phyloP scores from a whole-genome alignment of 116 monocot species.

The Dioscorea cayenensis region DNA sequence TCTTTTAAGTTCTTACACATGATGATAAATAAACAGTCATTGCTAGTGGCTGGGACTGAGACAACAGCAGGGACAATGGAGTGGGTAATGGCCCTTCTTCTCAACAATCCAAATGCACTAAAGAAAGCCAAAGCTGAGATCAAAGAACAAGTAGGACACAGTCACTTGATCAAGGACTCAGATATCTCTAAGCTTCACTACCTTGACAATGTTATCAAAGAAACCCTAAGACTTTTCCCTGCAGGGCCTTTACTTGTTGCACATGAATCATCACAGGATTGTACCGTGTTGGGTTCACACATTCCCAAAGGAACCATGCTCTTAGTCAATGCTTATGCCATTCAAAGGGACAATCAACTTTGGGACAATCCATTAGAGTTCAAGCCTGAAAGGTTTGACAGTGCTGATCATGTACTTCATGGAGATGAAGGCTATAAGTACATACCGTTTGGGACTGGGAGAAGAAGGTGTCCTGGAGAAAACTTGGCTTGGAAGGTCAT shows the following conservation, averaged over 20 bases:
- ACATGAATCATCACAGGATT: slow-evolving; percentile 10
- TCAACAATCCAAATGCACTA: slow-evolving; percentile 9
- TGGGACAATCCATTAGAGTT: slow-evolving; percentile 23
- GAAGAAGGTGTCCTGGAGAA: slow-evolving; percentile 45
- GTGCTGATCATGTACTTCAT: not conserved
- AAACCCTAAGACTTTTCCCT: slow-evolving; percentile 24
- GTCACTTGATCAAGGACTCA: slow-evolving; percentile 8
- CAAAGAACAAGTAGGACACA: slow-evolving; percentile 12
- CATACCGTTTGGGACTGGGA: slow-evolving; percentile 33
- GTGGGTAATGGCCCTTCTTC: slow-evolving; percentile 28
- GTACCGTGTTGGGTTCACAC: slow-evolving; percentile 9
- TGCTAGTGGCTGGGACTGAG: slow-evolving; percentile 9
- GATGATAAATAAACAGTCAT: not conserved
- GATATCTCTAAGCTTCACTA: slow-evolving; percentile 20
- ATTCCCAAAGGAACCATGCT: slow-evolving; percentile 20
- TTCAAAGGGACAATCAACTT: slow-evolving; percentile 13
- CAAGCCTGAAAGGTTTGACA: slow-evolving; percentile 26
- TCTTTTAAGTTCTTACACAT: too few species aligned
- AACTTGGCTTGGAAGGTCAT: slow-evolving; percentile 25
- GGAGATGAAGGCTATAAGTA: not conserved
- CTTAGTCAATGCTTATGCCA: slow-evolving; percentile 24
- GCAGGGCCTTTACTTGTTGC: slow-evolving; percentile 8
- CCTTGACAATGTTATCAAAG: slow-evolving; percentile 24
- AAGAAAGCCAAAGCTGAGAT: slow-evolving; percentile 14
- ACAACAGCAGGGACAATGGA: slow-evolving; percentile 9